phyloP scores from a whole-genome alignment of 2,329 filamentous ascomycete genomes.

The Endoconidiophora polonica region DNA sequence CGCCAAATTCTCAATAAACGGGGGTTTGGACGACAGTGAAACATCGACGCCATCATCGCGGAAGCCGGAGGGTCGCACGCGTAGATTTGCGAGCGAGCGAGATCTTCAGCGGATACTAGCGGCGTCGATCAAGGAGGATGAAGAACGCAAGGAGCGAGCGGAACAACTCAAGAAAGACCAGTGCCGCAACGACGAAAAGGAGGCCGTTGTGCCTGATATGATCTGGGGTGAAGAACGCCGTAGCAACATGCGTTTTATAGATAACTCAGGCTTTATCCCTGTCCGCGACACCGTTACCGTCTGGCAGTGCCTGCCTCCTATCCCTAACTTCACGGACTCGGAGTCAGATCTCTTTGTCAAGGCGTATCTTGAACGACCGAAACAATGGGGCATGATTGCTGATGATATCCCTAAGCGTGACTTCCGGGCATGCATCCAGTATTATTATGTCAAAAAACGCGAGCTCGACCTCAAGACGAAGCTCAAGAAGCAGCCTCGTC shows the following conservation, averaged over 20 bases:
- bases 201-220: conserved; percentile 58
- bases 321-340: conserved; percentile 57
- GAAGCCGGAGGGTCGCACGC: conserved; percentile 36
- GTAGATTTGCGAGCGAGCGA: conserved; percentile 52
- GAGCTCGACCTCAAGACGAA: conserved; percentile 62
- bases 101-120: conserved; percentile 57
- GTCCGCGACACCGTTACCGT: conserved; percentile 50
- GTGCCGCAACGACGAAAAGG: conserved; percentile 52
- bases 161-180: conserved; percentile 47
- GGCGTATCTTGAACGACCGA: conserved; percentile 57
- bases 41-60: conserved; percentile 21
- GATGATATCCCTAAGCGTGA: conserved; percentile 49
- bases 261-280: conserved; percentile 47
- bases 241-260: conserved; percentile 40
- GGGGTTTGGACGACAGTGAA: conserved; percentile 17
- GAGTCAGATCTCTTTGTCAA: conserved; percentile 58
- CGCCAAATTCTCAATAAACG: conserved; percentile 32
- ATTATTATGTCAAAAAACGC: conserved; percentile 71
- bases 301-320: conserved; percentile 56
- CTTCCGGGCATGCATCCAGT: conserved; percentile 68
- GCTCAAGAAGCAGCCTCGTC: conserved; percentile 45
- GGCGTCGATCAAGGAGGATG: conserved; percentile 54
- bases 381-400: conserved; percentile 69
- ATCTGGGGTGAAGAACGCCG: conserved; percentile 45
- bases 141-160: conserved; percentile 53